Percentiles rank a stretch among this genome's conserved stretches.
Conservation (phyloP, 169 alveolate genomes). For the Plasmodium reichenowi region DNA sequence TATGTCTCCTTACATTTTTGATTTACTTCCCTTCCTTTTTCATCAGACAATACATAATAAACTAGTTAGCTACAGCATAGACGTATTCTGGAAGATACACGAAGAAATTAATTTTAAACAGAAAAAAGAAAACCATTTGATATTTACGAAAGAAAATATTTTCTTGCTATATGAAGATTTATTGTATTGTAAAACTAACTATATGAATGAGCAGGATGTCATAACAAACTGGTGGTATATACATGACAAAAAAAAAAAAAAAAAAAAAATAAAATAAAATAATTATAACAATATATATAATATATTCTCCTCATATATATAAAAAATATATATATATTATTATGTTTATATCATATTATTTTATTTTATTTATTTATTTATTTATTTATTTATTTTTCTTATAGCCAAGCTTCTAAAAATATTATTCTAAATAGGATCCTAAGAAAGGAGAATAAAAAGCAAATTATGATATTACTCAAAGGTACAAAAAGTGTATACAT, state of each 20-base stretch:
- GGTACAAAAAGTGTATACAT: slow-evolving; percentile 2
- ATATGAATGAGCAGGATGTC: slow-evolving; percentile 63
- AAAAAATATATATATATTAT: not conserved
- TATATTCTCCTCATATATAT: not conserved
- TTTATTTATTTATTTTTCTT: not conserved
- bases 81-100: slow-evolving; percentile 61
- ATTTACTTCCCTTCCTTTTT: not conserved
- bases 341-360: not conserved
- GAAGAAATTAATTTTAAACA: slow-evolving; percentile 65
- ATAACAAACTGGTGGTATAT: slow-evolving; percentile 52
- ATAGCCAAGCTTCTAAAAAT: slow-evolving; percentile 44
- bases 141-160: slow-evolving; percentile 72
- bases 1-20: not conserved
- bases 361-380: not conserved
- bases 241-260: slow-evolving; percentile 5
- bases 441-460: slow-evolving; percentile 61
- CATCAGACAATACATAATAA: slow-evolving; percentile 36
- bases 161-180: slow-evolving; percentile 64
- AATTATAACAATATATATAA: not conserved
- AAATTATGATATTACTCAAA: slow-evolving; percentile 34
- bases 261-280: not conserved
- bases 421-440: slow-evolving; percentile 62
- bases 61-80: slow-evolving; percentile 52
- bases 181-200: slow-evolving; percentile 40
- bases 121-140: slow-evolving; percentile 45